Percentiles rank a stretch among this genome's conserved stretches.
Conservation (phyloP, 306 rosid genomes). For the Gleditsia sinensis region DNA sequence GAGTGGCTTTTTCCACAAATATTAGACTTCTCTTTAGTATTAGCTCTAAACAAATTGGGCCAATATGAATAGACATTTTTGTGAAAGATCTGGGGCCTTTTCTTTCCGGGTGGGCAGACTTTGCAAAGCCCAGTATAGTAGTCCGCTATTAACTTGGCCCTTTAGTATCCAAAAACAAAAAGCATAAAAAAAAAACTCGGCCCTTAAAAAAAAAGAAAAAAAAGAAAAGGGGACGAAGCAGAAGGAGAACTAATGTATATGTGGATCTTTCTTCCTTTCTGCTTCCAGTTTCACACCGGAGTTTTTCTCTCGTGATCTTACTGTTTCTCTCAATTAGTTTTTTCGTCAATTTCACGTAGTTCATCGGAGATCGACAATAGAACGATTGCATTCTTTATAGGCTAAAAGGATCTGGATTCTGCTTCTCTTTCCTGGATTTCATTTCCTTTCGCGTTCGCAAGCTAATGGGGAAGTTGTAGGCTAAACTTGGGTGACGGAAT, state of each 20-base stretch:
- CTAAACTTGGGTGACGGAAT: constrained; percentile 21
- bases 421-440: constrained; percentile 23
- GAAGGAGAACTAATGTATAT: too few relatives aligned
- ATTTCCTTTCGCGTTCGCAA: constrained; percentile 20
- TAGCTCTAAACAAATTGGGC: neutral
- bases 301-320: neutral
- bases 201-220: neutral
- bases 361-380: neutral
- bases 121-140: too few relatives aligned
- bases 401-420: constrained; percentile 35
- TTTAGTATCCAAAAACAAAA: neutral
- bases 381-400: neutral
- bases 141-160: neutral
- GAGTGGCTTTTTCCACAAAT: too few relatives aligned
- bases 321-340: constrained; percentile 3
- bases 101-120: neutral
- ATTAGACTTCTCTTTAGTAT: neutral
- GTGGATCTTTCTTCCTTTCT: neutral
- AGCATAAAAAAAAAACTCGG: neutral
- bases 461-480: constrained; percentile 33
- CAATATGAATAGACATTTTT: neutral
- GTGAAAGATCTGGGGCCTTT: neutral
- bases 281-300: neutral
- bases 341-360: constrained; percentile 16
- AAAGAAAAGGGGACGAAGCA: too few relatives aligned